Conservation (phyloP, 1,284 basidiomycete genomes). For the Blastosporella zonata region DNA sequence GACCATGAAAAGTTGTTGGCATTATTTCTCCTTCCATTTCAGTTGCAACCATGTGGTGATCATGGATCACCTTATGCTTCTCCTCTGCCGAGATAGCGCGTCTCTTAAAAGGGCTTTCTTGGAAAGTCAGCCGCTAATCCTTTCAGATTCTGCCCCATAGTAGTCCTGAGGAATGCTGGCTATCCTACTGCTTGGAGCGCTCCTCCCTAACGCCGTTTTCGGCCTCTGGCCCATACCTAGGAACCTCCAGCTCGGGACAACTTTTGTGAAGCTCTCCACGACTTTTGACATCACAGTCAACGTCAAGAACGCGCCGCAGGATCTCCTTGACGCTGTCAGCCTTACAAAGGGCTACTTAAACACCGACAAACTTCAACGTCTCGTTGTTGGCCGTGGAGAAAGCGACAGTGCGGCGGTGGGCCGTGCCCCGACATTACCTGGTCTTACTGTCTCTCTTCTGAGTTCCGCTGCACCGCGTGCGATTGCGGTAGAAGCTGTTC, state of each 20-base stretch:
- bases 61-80: slow-evolving; percentile 7
- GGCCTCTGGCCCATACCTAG: slow-evolving; percentile 59
- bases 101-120: not conserved
- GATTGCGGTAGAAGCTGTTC: slow-evolving; percentile 56
- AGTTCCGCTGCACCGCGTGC: slow-evolving; percentile 29
- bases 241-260: slow-evolving; percentile 40
- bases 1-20: not conserved
- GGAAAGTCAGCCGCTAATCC: not conserved
- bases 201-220: slow-evolving; percentile 14
- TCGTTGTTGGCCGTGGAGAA: slow-evolving; percentile 51
- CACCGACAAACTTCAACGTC: slow-evolving; percentile 48
- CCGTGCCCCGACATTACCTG: slow-evolving; percentile 27
- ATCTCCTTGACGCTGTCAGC: slow-evolving; percentile 39
- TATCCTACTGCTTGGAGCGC: slow-evolving; percentile 3
- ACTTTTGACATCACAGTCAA: slow-evolving; percentile 38
- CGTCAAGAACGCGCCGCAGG: slow-evolving; percentile 32
- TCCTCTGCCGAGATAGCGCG: not conserved
- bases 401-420: slow-evolving; percentile 32
- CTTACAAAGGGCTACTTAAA: slow-evolving; percentile 36
- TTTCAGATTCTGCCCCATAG: not conserved
- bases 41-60: not conserved
- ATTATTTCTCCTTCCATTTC: not conserved
- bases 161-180: slow-evolving; percentile 6
- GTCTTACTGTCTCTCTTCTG: slow-evolving; percentile 42
- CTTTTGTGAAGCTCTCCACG: slow-evolving; percentile 41